Percentiles rank a stretch among this genome's conserved stretches.
Conservation (phyloP, 2,329 filamentous ascomycete species). For the Aspergillus awamori region DNA sequence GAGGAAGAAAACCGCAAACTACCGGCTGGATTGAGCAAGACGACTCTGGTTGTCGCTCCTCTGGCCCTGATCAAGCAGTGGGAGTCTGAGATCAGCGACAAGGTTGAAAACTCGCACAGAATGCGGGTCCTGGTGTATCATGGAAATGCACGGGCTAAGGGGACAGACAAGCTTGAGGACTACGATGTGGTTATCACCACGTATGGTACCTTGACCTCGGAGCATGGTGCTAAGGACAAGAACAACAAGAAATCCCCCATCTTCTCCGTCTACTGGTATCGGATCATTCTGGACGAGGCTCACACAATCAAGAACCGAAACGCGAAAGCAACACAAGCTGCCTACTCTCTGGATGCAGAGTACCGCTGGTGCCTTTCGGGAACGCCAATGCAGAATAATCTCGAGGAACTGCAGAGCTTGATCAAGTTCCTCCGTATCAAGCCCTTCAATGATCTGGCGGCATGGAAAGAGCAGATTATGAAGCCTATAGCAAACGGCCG, state of each 20-base stretch:
- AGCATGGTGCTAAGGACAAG: slow-evolving; percentile 72
- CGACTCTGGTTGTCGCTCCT: slow-evolving; percentile 89
- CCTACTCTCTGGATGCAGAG: slow-evolving; percentile 78
- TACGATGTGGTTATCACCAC: slow-evolving; percentile 98
- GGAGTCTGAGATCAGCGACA: slow-evolving; percentile 89
- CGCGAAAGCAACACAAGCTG: slow-evolving; percentile 91
- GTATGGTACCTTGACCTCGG: slow-evolving; percentile 92
- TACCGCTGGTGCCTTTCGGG: slow-evolving; percentile 97
- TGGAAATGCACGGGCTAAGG: slow-evolving; percentile 81
- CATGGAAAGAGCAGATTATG: slow-evolving; percentile 92
- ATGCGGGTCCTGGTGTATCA: slow-evolving; percentile 89
- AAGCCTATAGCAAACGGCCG: slow-evolving; percentile 85
- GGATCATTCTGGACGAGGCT: slow-evolving; percentile 92
- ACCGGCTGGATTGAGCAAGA: slow-evolving; percentile 70
- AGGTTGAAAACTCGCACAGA: slow-evolving; percentile 68
- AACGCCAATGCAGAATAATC: slow-evolving; percentile 97
- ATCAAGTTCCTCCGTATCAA: slow-evolving; percentile 91
- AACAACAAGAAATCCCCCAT: slow-evolving; percentile 72
- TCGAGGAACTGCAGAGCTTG: slow-evolving; percentile 92
- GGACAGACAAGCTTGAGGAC: slow-evolving; percentile 71
- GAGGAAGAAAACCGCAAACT: slow-evolving; percentile 62
- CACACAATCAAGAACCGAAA: slow-evolving; percentile 99
- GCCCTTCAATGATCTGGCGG: slow-evolving; percentile 80
- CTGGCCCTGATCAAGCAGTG: slow-evolving; percentile 95
- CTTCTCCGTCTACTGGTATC: slow-evolving; percentile 92